Conservation (phyloP, 2,329 filamentous ascomycete species). For the Calonectria multiphialidica region DNA sequence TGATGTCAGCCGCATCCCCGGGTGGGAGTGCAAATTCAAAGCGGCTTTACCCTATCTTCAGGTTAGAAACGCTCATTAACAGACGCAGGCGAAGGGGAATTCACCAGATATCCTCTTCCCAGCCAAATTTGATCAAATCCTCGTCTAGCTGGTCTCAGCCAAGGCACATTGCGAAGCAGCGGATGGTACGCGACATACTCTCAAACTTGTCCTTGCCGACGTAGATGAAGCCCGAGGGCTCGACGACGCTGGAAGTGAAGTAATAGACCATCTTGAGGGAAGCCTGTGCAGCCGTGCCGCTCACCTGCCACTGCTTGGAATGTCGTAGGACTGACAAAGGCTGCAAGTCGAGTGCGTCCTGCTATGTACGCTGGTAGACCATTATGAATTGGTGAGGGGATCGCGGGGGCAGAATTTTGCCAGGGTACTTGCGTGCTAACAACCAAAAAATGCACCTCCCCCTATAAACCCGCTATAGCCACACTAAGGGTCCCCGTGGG, state of each 20-base stretch:
- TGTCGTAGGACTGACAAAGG: not conserved
- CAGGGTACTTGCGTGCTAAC: constrained; percentile 32
- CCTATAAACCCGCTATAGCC: not conserved
- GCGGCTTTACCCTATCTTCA: constrained; percentile 32
- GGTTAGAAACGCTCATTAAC: constrained; percentile 21
- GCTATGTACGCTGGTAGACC: not conserved
- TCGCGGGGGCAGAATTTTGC: constrained; percentile 38
- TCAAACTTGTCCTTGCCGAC: constrained; percentile 99
- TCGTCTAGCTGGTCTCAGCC: constrained; percentile 75
- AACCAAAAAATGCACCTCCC: not conserved
- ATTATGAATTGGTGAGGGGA: constrained; percentile 32
- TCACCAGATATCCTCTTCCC: constrained; percentile 96
- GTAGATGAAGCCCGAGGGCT: constrained; percentile 89
- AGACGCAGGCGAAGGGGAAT: constrained; percentile 31
- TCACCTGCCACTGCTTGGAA: not conserved
- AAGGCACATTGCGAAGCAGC: constrained; percentile 18
- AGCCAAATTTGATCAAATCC: constrained; percentile 93
- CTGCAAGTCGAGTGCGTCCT: not conserved
- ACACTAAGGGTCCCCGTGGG: not conserved
- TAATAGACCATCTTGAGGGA: constrained; percentile 86
- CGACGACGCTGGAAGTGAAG: constrained; percentile 87
- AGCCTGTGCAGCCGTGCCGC: not conserved
- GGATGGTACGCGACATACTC: constrained; percentile 71
- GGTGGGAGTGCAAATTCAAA: not conserved
- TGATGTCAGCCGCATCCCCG: constrained; percentile 1